phyloP scores from a whole-genome alignment of 345 rosid species.

The Aethionema arabicum region DNA sequence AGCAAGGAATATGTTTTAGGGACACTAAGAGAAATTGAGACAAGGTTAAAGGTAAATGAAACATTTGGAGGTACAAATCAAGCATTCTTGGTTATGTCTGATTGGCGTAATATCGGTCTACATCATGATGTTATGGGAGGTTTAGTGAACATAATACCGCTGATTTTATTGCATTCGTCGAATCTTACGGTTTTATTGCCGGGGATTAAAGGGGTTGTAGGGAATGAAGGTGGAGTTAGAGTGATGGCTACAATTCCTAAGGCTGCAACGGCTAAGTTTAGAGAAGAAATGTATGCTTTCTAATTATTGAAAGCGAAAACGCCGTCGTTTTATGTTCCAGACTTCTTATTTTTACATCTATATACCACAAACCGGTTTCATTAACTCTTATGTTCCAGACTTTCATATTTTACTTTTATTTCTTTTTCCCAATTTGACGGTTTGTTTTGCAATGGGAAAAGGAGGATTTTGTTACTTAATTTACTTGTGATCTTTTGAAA shows the following conservation, averaged over 20 bases:
- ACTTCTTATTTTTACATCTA: too few relatives aligned
- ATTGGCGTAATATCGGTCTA: constrained; percentile 47
- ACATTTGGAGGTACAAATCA: constrained; percentile 22
- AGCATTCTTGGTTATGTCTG: constrained; percentile 34
- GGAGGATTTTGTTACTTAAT: too few relatives aligned
- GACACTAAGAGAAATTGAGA: constrained; percentile 28
- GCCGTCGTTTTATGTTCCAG: neutral
- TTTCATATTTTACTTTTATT: too few relatives aligned
- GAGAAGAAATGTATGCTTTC: constrained; percentile 35
- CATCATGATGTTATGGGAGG: constrained; percentile 36
- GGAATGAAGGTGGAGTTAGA: constrained; percentile 42
- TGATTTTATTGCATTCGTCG: constrained; percentile 32
- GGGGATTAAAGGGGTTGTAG: constrained; percentile 28
- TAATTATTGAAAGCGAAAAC: neutral
- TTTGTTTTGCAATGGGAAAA: too few relatives aligned
- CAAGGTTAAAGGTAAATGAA: constrained; percentile 3
- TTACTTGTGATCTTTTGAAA: too few relatives aligned
- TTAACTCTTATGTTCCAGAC: too few relatives aligned
- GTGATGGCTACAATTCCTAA: constrained; percentile 43
- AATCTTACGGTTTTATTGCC: constrained; percentile 40
- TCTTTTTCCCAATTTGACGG: too few relatives aligned
- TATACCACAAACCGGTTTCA: too few relatives aligned
- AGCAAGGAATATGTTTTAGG: constrained; percentile 15
- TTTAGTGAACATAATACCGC: constrained; percentile 41
- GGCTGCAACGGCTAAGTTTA: constrained; percentile 42